Base-by-base conservation (phyloP, 148 eudicot genomes). In the Rhododendron vialii region DNA sequence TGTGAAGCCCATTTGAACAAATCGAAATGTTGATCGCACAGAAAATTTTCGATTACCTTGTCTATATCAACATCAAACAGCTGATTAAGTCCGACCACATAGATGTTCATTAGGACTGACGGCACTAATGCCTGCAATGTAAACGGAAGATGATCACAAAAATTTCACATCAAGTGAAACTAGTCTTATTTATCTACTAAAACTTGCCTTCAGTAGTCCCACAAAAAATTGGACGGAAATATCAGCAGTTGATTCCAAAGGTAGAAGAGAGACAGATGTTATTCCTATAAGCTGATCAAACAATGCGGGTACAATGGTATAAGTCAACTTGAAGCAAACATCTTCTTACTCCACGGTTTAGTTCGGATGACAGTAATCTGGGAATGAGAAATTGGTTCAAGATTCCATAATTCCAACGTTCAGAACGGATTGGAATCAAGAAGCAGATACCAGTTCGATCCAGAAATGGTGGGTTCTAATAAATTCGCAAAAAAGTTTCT, bases 261-360 rank as follows among this genome's bases (percentile, higher is more conserved):
- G 92, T 43, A 92, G 92, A 75, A 92, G 78, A 8, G 90, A 92
- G 45, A 92, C 89, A 4, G 92, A 92, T 71, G 93, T 90, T 59
- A 92, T 88, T 38, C 92, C 92, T 38, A 92, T 87, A 38, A 92
- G 57, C 93, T 92, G 89, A 81, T 51, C 61, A 38, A 77, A 28
- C 38, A 76, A 26, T 43, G 38, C 45, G 48, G 26, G 28, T 51
- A 67, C 17, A 76, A 28, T 13, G 18, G 6, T n/a, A 30, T 0
- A 7, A 3, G 50, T 82, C 22, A 24, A 11, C 13, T 24, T 8
- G 43, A 65, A n/a, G 15, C 7, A 24, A 24, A 65, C 9, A 13
- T 41, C 6, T 84, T 24, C 28, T 33, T 51, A 5, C 4, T 47
- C 28, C 7, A 4, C 0, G 7, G 20, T 1, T 73, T 47, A 13